Evolutionary conservation across 257 asterid species (phyloP).

Genomic region (Scutellaria baicalensis): DNA sequence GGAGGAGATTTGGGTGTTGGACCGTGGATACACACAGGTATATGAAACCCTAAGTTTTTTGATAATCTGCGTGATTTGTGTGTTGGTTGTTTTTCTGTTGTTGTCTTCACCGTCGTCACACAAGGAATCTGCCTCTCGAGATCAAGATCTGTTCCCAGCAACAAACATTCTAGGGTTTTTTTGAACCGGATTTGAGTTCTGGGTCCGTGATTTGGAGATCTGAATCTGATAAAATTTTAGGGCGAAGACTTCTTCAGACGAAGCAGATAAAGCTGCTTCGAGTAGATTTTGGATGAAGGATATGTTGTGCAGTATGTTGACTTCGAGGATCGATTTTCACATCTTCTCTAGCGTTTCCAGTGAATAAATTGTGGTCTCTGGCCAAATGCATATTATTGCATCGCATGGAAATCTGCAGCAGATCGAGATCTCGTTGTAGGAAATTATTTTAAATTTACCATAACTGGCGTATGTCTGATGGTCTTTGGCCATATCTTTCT

Average conservation of each 20-base stretch:
- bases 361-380: constrained; percentile 4
- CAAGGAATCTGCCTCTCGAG: constrained; percentile 15
- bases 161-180: constrained; percentile 21
- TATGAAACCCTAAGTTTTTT: constrained; percentile 39
- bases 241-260: constrained; percentile 5
- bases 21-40: constrained; percentile 29
- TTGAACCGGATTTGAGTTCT: constrained; percentile 24
- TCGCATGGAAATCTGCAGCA: constrained; percentile 13
- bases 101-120: constrained; percentile 17
- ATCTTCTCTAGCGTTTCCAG: constrained; percentile 3
- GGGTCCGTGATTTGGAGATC: constrained; percentile 26
- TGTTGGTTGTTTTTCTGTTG: constrained; percentile 29
- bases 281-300: constrained; percentile 8
- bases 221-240: constrained; percentile 14
- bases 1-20: constrained; percentile 23
- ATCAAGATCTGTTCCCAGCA: constrained; percentile 34
- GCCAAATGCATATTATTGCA: neutral
- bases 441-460: neutral
- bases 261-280: constrained; percentile 5
- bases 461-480: neutral
- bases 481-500: neutral
- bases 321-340: constrained; percentile 10
- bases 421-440: constrained; percentile 23
- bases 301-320: constrained; percentile 9
- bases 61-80: constrained; percentile 36